phyloP scores from a whole-genome alignment of 2,329 filamentous ascomycete genomes.

The Neoarthrinium moseri region DNA sequence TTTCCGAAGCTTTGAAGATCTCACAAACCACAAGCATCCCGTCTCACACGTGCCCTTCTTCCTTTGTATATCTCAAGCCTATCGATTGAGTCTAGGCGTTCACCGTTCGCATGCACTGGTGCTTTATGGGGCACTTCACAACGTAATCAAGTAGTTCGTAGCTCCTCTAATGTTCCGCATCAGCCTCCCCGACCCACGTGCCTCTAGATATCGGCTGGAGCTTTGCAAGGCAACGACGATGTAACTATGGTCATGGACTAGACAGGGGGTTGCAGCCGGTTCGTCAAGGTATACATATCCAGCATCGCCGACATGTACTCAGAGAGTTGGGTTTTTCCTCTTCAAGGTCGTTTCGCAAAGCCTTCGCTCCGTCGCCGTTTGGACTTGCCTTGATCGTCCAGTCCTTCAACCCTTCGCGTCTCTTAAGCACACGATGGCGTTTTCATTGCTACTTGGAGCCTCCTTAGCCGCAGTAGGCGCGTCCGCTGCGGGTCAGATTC shows the following conservation, averaged over 20 bases:
- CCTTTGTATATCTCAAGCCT: no score
- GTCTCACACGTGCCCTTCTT: constrained; percentile 7
- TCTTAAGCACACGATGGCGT: constrained; percentile 19
- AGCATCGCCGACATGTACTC: background rate
- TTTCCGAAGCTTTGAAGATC: constrained; percentile 8
- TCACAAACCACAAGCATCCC: constrained; percentile 8
- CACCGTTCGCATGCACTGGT: no score
- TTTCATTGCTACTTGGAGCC: constrained; percentile 8
- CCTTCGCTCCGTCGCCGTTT: no score
- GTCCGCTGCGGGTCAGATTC: constrained; percentile 16
- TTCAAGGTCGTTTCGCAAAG: no score
- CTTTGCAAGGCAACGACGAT: background rate
- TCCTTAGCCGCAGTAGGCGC: constrained; percentile 12
- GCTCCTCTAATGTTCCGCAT: background rate
- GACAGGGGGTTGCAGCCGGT: no score
- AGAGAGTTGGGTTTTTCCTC: no score
- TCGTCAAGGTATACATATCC: no score
- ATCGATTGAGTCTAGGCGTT: no score
- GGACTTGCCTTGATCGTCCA: no score
- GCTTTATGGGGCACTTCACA: no score
- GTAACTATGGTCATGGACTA: background rate
- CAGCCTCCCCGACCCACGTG: background rate
- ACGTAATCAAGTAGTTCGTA: no score
- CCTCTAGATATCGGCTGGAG: background rate
- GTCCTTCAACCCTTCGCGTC: no score